Evolutionary conservation across 2,329 filamentous ascomycete species (phyloP).

Genomic region (Botrytis pseudocinerea): DNA sequence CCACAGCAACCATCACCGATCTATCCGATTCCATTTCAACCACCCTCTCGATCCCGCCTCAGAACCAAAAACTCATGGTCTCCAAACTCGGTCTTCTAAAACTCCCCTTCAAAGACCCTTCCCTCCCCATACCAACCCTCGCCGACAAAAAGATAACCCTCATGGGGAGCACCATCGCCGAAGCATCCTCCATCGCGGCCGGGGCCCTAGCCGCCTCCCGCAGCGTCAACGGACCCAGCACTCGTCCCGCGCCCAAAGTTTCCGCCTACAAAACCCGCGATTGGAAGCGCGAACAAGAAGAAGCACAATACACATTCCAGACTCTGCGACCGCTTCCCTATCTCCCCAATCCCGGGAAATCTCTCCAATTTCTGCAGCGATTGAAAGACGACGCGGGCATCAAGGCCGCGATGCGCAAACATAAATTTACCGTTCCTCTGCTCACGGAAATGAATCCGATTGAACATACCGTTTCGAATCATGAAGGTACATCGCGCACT

Average conservation of each 20-base stretch:
- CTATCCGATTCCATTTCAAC: conserved; percentile 60
- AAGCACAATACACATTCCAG: conserved; percentile 77
- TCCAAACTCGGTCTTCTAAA: conserved; percentile 66
- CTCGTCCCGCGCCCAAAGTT: conserved; percentile 38
- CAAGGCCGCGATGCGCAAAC: conserved; percentile 76
- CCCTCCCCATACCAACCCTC: conserved; percentile 48
- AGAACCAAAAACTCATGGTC: conserved; percentile 69
- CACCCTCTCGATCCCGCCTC: conserved; percentile 57
- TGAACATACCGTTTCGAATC: conserved; percentile 69
- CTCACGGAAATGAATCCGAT: conserved; percentile 95
- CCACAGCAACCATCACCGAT: conserved; percentile 54
- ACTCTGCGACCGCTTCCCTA: conserved; percentile 73
- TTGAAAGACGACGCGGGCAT: conserved; percentile 85
- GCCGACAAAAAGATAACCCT: conserved; percentile 64
- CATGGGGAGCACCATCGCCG: conserved; percentile 62
- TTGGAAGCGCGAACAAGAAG: conserved; percentile 46
- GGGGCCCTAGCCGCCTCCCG: conserved; percentile 50
- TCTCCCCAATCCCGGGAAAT: conserved; percentile 73
- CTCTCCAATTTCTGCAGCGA: conserved; percentile 69
- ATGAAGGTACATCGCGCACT: conserved; percentile 72
- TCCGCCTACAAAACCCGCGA: conserved; percentile 47
- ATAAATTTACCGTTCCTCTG: conserved; percentile 80
- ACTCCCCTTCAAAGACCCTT: conserved; percentile 61
- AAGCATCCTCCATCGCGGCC: conserved; percentile 56
- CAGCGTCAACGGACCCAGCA: conserved; percentile 45